Percentiles rank a stretch among this genome's conserved stretches.
phyloP scores from a whole-genome alignment of 495 filamentous ascomycete genomes.

The Penicillium manginii region DNA sequence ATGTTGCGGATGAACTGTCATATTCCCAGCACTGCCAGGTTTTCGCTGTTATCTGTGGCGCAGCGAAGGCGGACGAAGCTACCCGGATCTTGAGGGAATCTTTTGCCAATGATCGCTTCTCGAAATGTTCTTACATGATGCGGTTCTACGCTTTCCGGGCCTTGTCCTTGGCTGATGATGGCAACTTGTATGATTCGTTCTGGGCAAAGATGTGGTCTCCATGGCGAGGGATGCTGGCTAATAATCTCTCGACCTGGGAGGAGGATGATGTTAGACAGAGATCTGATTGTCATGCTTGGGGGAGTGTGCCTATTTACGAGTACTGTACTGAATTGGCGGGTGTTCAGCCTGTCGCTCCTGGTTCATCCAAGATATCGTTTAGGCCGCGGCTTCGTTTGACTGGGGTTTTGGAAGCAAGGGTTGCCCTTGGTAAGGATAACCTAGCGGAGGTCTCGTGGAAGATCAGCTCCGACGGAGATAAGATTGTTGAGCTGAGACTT shows the following conservation, averaged over 20 bases:
- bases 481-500: constrained; percentile 27
- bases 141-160: constrained; percentile 44
- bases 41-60: constrained; percentile 38
- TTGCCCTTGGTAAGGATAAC: constrained; percentile 37
- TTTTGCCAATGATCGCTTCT: constrained; percentile 29
- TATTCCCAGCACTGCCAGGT: constrained; percentile 44
- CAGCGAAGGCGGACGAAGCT: constrained; percentile 14
- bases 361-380: constrained; percentile 32
- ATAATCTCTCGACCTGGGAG: constrained; percentile 46
- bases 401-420: constrained; percentile 25
- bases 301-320: constrained; percentile 46
- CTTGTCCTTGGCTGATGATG: constrained; percentile 26
- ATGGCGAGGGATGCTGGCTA: constrained; percentile 36
- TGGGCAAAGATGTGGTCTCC: constrained; percentile 36
- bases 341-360: constrained; percentile 26
- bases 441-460: constrained; percentile 34
- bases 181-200: constrained; percentile 27
- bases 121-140: constrained; percentile 45
- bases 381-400: constrained; percentile 36
- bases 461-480: constrained; percentile 9
- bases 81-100: constrained; percentile 25
- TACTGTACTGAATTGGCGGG: constrained; percentile 42
- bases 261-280: constrained; percentile 44
- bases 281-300: constrained; percentile 49
- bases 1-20: constrained; percentile 27